Evolutionary conservation across 345 rosid species (phyloP), one percentile per base, ranked within the genome.

Genomic region (Xanthoceras sorbifolium): DNA sequence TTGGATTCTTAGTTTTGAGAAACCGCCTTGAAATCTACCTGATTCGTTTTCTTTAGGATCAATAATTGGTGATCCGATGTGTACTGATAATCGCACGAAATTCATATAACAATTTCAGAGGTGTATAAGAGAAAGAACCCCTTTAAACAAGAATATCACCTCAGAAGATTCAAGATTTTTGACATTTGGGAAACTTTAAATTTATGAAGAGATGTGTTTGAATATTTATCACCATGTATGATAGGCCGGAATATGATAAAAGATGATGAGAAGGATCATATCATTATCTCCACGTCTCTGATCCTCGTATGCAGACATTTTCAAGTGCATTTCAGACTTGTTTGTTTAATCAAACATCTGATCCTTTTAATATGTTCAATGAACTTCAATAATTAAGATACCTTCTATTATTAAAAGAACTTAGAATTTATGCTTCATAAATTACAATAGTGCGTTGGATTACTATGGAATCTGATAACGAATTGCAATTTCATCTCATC

Each of bases 31-130:
- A 64, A n/a, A 64, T 64, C 70, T 22, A 22, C n/a, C 0, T n/a
- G 63, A 74, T 74, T 74, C 70, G 7, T n/a, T 48, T 74, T 74
- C 63, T 74, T 64, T 64, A 29, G 22, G 18, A 63, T 48, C 77
- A 64, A 63, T 74, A 44, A 44, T 62, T 62, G 60, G 44, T 62
- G 60, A 62, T 62, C 23, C 46, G 10, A 11, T 63, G 14, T 15
- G 40, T 66, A 23, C 18, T 65, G 6, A 44, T 36, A 40, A 29
- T 32, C n/a, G 10, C 1, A n/a, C 25, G 8, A 72, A 23, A 62
- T 38, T 10, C n/a, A 20, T 6, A 20, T 9, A 42, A 10, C 3
- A 71, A 22, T 26, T 68, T 70, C 18, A 18, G 18, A 29, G 23
- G 25, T 20, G 40, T 52, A 70, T 10, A 20, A 50, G 0, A 18